Conservation (phyloP, 768 basidiomycete genomes). For the Macrocybe gigantea region DNA sequence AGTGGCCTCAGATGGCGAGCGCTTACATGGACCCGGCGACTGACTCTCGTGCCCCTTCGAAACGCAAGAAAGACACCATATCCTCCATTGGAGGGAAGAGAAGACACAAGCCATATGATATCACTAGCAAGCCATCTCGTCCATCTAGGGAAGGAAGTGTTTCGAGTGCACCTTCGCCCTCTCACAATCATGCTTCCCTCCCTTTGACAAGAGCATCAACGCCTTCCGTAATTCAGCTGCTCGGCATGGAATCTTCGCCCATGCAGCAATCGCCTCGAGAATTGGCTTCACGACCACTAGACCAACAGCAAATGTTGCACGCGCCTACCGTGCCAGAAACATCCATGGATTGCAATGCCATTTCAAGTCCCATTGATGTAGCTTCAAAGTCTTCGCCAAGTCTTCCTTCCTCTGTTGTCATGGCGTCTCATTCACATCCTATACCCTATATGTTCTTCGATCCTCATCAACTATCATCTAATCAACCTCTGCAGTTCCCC, state of each 20-base stretch:
- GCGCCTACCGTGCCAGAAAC: too few relatives aligned
- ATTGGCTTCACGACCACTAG: too few relatives aligned
- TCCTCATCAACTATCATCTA: slow-evolving; percentile 38
- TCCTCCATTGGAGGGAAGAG: slow-evolving; percentile 30
- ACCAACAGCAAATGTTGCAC: too few relatives aligned
- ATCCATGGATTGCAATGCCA: too few relatives aligned
- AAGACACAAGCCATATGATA: slow-evolving; percentile 70
- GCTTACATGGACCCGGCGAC: slow-evolving; percentile 21
- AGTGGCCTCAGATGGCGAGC: slow-evolving; percentile 41
- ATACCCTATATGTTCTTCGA: slow-evolving; percentile 63
- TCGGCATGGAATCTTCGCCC: slow-evolving; percentile 19
- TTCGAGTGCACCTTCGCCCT: slow-evolving; percentile 42
- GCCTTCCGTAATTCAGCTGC: slow-evolving; percentile 20
- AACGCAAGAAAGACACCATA: slow-evolving; percentile 42
- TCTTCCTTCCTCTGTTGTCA: slow-evolving; percentile 18
- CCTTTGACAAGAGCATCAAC: slow-evolving; percentile 42
- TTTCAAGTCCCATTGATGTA: too few relatives aligned
- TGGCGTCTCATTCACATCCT: slow-evolving; percentile 30
- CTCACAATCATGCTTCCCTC: slow-evolving; percentile 36
- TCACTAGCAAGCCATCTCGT: slow-evolving; percentile 36
- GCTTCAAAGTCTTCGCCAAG: slow-evolving; percentile 13
- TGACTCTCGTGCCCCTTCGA: slow-evolving; percentile 37
- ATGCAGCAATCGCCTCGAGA: slow-evolving; percentile 20
- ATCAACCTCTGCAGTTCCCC: slow-evolving; percentile 49
- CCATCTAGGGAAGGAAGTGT: slow-evolving; percentile 50